Conservation (phyloP, 768 basidiomycete species). For the Pisolithus sp. region DNA sequence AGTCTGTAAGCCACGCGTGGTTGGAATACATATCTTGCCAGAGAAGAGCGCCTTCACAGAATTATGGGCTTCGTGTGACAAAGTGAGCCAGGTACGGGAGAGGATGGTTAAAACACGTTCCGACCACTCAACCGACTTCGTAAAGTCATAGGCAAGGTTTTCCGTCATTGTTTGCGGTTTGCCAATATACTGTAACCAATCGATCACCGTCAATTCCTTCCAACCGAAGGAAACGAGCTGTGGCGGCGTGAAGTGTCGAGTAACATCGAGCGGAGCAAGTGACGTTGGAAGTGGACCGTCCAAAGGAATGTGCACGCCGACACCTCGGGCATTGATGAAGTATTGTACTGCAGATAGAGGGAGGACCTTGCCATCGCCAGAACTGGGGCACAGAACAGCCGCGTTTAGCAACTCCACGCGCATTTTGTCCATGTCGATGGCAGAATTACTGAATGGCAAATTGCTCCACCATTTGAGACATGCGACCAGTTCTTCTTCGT, state of each 20-base stretch:
- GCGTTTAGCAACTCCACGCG: slow-evolving; percentile 64
- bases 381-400: slow-evolving; percentile 48
- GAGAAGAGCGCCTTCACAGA: slow-evolving; percentile 38
- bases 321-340: slow-evolving; percentile 60
- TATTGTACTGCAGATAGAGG: slow-evolving; percentile 65
- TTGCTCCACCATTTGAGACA: slow-evolving; percentile 84
- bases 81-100: slow-evolving; percentile 65
- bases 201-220: slow-evolving; percentile 65
- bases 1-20: slow-evolving; percentile 53
- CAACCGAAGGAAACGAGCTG: slow-evolving; percentile 65
- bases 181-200: slow-evolving; percentile 71
- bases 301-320: slow-evolving; percentile 51
- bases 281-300: slow-evolving; percentile 75
- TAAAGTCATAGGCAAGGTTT: slow-evolving; percentile 54
- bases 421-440: slow-evolving; percentile 35
- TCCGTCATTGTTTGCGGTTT: slow-evolving; percentile 36
- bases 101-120: slow-evolving; percentile 70
- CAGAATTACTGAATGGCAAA: slow-evolving; percentile 31
- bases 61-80: slow-evolving; percentile 41
- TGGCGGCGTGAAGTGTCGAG: slow-evolving; percentile 49
- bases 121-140: slow-evolving; percentile 62
- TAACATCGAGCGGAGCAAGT: slow-evolving; percentile 64
- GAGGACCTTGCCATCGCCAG: slow-evolving; percentile 48
- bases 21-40: slow-evolving; percentile 44
- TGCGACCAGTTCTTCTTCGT: slow-evolving; percentile 66